Base-by-base conservation (phyloP, 2,329 filamentous ascomycete genomes). In the Elsinoe necatrix region DNA sequence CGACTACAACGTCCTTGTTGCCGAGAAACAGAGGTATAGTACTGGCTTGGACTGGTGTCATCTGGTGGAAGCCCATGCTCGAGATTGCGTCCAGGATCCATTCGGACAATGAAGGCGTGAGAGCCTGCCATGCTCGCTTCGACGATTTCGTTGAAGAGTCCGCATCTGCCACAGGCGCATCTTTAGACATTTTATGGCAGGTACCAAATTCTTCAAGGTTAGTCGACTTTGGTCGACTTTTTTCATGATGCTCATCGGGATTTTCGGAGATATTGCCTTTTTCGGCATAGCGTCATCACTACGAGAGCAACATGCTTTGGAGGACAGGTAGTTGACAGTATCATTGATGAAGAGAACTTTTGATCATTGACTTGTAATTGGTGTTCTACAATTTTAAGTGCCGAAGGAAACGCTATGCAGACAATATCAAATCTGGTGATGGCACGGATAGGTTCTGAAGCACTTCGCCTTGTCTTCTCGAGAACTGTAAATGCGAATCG, bases 21-120 rank as follows among this genome's bases (percentile, higher is more conserved):
- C 83, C 85, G 73, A 91, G 84, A 68, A 95, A 93, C 54, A 95
- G 80, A 11, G 90, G 89, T 62, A 96, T 86, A 3, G 89, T 86
- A 58, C 89, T 92, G 43, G 91, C 89, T 73, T 97, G 92, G n/a
- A 96, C 91, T 0, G 92, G 92, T 2, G 91, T 96, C 79, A 93
- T 91, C 69, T 86, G 85, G 61, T 79, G 75, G 71, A 95, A 95
- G 59, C 89, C 89, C 85, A 93, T 92, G 61, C 84, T 82, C 51
- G 83, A 78, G 50, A 95, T 84, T 58, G 89, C 90, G 62, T 95
- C 88, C 55, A 93, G 76, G 57, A 93, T 83, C 89, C 91, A 97
- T 81, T 85, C 79, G 59, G 86, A 87, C 29, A 90, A 73, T 4
- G 84, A 74, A 14, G 87, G 86, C 1, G 80, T 85, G 55, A 90